These are phyloP conservation scores for Heritiera littoralis DNA, from an alignment of 345 rosid species.

Conservation along the genomic window DNA sequence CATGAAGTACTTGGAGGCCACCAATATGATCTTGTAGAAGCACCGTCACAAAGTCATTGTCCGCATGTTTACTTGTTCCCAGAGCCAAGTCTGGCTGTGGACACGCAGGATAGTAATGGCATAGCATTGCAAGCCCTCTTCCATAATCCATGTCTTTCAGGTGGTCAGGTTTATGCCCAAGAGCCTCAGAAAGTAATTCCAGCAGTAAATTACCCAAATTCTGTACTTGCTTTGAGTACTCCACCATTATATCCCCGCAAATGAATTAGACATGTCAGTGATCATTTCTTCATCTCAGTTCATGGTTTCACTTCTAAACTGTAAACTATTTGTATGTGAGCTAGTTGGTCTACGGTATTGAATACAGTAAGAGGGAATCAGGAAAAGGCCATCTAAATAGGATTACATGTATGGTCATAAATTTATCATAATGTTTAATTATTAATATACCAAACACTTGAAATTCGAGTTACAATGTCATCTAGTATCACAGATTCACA, in stretches of 20 bases:
- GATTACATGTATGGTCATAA: background rate
- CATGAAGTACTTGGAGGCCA: constrained; percentile 22
- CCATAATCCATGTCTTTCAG: constrained; percentile 42
- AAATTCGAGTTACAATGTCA: background rate
- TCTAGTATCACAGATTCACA: background rate
- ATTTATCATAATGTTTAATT: background rate
- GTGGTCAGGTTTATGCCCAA: constrained; percentile 44
- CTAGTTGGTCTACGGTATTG: background rate
- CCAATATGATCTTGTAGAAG: constrained; percentile 22
- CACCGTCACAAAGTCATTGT: constrained; percentile 10
- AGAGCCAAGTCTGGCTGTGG: constrained; percentile 19
- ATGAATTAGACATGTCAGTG: constrained; percentile 2
- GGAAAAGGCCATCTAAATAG: background rate
- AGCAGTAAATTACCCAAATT: constrained; percentile 41
- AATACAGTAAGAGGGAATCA: background rate
- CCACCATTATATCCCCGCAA: constrained; percentile 43
- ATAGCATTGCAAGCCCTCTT: constrained; percentile 27
- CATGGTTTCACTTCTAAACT: background rate
- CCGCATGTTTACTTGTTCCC: constrained; percentile 21
- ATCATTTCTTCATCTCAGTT: background rate
- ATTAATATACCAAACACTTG: background rate
- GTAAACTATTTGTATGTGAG: background rate
- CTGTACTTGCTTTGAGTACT: constrained; percentile 39
- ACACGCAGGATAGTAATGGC: constrained; percentile 20
- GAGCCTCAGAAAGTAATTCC: constrained; percentile 52